Percentiles rank a stretch among this genome's conserved stretches.
These are phyloP conservation scores for Termitomyces sp. DNA, from an alignment of 768 basidiomycete species.

Conservation along the genomic window DNA sequence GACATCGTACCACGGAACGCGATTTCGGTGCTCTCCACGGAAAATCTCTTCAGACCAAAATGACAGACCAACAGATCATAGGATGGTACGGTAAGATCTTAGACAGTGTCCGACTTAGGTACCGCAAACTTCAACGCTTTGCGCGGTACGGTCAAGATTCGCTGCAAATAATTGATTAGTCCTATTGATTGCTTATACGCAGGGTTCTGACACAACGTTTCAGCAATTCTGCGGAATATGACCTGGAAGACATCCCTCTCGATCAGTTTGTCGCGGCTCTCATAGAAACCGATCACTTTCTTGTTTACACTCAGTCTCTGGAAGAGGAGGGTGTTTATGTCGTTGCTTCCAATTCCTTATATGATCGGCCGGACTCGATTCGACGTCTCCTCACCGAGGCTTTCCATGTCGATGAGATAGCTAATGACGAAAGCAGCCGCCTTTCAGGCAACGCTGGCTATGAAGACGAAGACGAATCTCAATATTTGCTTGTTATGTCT, in stretches of 20 bases:
- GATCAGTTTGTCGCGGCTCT: conserved; percentile 79
- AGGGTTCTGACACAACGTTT: conserved; percentile 81
- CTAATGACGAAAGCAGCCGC: conserved; percentile 51
- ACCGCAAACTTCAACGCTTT: conserved; percentile 92
- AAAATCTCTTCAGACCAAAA: conserved; percentile 40
- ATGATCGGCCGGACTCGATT: conserved; percentile 73
- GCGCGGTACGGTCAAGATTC: conserved; percentile 54
- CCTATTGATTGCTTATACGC: conserved; percentile 1
- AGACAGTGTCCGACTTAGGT: conserved; percentile 87
- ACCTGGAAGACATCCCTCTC: conserved; percentile 67
- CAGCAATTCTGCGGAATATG: conserved; percentile 91
- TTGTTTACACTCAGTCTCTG: conserved; percentile 85
- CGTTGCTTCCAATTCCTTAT: conserved; percentile 74
- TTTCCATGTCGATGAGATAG: conserved; percentile 71
- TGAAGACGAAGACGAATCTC: conserved; percentile 55
- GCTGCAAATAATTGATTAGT: not conserved
- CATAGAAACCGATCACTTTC: conserved; percentile 83
- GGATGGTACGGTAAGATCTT: conserved; percentile 92
- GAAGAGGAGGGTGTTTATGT: conserved; percentile 94
- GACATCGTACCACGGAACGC: conserved; percentile 15
- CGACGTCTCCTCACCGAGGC: conserved; percentile 80
- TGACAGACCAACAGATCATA: conserved; percentile 81
- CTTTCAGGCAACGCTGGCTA: conserved; percentile 35
- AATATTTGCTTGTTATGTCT: conserved; percentile 84
- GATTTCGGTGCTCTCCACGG: conserved; percentile 19